Conservation (phyloP, 2,329 filamentous ascomycete species). For the Trichothecium sympodiale region DNA sequence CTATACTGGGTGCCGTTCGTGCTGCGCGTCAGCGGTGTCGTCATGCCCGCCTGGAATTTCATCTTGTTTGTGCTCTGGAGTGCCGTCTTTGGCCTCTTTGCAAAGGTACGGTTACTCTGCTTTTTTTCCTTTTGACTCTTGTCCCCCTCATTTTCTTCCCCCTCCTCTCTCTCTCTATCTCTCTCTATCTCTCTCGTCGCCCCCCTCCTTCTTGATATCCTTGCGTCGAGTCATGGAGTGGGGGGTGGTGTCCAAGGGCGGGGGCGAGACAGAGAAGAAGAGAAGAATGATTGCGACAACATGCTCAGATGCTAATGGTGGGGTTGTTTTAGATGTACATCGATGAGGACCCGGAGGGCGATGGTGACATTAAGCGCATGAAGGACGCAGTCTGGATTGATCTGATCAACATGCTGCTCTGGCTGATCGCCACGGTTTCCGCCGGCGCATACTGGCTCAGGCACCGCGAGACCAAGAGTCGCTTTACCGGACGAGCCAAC, state of each 20-base stretch:
- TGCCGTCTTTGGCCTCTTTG: conserved; percentile 74
- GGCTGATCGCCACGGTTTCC: conserved; percentile 53
- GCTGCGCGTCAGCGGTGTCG: conserved; percentile 31
- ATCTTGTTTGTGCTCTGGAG: conserved; percentile 71
- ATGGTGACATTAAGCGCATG: conserved; percentile 60
- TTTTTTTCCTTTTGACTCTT: background rate
- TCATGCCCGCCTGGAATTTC: conserved; percentile 57
- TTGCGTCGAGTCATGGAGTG: background rate
- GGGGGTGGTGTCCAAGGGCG: no score
- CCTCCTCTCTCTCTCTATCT: background rate
- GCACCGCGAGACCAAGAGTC: conserved; percentile 37
- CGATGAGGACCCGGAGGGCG: conserved; percentile 51
- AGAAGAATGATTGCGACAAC: conserved; percentile 6
- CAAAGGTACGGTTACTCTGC: conserved; percentile 33
- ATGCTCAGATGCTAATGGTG: background rate
- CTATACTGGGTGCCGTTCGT: conserved; percentile 57
- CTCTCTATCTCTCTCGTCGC: no score
- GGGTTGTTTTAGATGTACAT: conserved; percentile 51
- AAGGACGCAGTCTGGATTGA: conserved; percentile 81
- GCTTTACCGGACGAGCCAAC: conserved; percentile 48
- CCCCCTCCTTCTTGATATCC: no score
- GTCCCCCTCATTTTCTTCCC: background rate
- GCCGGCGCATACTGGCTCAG: conserved; percentile 48
- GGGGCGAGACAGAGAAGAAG: background rate
- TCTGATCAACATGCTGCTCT: conserved; percentile 62